Evolutionary conservation across 1,139 yeast species (phyloP), one percentile per base, ranked within the genome.

Genomic region (Pichia sorboxylosa): DNA sequence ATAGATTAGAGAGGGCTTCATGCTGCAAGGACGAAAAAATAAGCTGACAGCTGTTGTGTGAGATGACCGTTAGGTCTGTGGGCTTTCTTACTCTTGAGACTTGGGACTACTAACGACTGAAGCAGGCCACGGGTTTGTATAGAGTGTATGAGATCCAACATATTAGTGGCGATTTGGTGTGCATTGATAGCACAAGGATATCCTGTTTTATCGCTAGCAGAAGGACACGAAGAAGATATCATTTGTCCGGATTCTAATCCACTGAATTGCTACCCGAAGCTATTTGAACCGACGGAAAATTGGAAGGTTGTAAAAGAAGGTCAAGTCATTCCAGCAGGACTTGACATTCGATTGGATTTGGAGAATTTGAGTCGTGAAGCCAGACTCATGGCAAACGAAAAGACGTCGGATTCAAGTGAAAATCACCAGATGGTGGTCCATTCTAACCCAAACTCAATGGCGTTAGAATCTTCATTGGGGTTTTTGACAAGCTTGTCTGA

Each of bases 311-410:
- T 85, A 7, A 66, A 60, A 50, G 74, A 68, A 38, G 82, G 79
- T 13, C 93, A 81, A 49, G 65, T 68, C 13, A 64, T 83, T 6
- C 94, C 94, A 1, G 68, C 68, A 13, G 95, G 95, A 0, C 58
- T 84, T 28, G 93, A 84, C 54, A 73, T 80, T 28, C 61, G 83
- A 47, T 50, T 79, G 47, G 69, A 83, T 51, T 58, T 81, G 35
- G 84, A 78, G 18, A 77, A 85, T 0, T 73, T 78, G 18, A 53
- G 58, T 26, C 71, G 64, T 48, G 82, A 78, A 50, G 95, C 94
- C 1, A 79, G 70, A 42, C 36, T 78, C 16, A 17, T 18, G 5
- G 47, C 36, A 19, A 47, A 46, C 5, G 45, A 43, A 6, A 38
- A 39, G 4, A 31, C 24, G 7, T 29, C n/a, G 18, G 13, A 13